Evolutionary conservation across 768 basidiomycete genomes (phyloP), one percentile per base, ranked within the genome.

Genomic region (Cubamyces sp.): DNA sequence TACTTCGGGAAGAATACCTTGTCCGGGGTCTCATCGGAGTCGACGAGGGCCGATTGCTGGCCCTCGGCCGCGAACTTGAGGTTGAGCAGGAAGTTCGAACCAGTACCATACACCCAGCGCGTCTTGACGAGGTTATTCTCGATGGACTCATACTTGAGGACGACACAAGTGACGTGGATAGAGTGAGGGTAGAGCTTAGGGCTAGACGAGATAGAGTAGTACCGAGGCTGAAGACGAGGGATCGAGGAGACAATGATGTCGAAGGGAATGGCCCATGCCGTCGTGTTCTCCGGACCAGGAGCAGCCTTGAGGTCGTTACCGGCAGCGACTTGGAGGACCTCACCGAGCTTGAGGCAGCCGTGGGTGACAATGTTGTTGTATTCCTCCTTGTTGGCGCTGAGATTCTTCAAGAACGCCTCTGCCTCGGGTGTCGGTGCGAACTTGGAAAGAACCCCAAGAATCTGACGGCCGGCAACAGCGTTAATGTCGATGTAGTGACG

Each of bases 401-500:
- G 79, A 49, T 82, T 83, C 73, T 86, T 86, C 66, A 98, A 74
- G 72, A 84, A 82, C 37, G 83, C 83, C 67, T 88, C 87, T 1
- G 94, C 92, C 56, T 87, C 84, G 0, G 89, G 83, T 21, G 81
- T 86, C 7, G 96, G 96, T 0, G 96, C 94, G 72, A 87, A 98
- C 73, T 93, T 92, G 52, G 94, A 86, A 53, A 98, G 78, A 30
- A 86, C 81, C 45, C 92, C 92, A 42, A 98, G 87, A 63, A 94
- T 89, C 74, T 98, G 97, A 76, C 96, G 91, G 76, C 94, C 94
- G 18, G 91, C 94, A 57, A 95, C 87, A 41, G 96, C 93, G 68
- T 90, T 94, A 73, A 98, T 94, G 72, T 99, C 96, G 73, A 98
- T 88, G 75, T 99, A 99, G 78, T 98, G 92, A 40, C 95, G 88